Conservation (phyloP, 257 asterid species). For the Perilla frutescens region DNA sequence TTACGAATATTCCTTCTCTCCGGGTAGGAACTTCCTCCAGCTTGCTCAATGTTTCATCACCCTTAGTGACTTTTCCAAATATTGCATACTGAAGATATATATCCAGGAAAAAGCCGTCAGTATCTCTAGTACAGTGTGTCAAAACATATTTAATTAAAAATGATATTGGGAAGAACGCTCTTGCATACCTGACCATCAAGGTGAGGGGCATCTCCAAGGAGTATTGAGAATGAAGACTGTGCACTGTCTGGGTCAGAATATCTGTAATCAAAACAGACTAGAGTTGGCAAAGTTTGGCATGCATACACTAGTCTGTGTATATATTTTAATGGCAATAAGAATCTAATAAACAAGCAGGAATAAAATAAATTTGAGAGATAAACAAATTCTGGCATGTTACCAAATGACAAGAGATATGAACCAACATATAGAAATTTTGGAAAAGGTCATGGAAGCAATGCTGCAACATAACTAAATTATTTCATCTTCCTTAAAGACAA, state of each 20-base stretch:
- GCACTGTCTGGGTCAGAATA: slow-evolving; percentile 86
- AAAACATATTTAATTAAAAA: slow-evolving; percentile 13
- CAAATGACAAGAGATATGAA: slow-evolving; percentile 1
- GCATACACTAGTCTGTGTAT: slow-evolving; percentile 1
- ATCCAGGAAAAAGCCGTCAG: slow-evolving; percentile 21
- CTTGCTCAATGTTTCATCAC: slow-evolving; percentile 88
- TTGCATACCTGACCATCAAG: slow-evolving; percentile 81
- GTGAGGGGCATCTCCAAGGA: slow-evolving; percentile 97
- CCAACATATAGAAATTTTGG: slow-evolving; percentile 5
- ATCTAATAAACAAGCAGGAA: slow-evolving; percentile 14
- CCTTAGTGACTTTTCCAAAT: slow-evolving; percentile 93
- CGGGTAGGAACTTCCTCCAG: slow-evolving; percentile 92
- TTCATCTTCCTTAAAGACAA: slow-evolving; percentile 12
- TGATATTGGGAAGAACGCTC: slow-evolving; percentile 16
- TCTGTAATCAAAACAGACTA: slow-evolving; percentile 48
- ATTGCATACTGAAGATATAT: slow-evolving; percentile 76
- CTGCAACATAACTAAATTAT: neutral
- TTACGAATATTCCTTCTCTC: slow-evolving; percentile 89
- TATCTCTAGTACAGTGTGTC: neutral
- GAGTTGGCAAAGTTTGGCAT: slow-evolving; percentile 4
- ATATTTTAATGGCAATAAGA: slow-evolving; percentile 6
- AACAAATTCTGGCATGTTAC: slow-evolving; percentile 10
- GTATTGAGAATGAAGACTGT: slow-evolving; percentile 90
- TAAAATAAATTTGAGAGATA: slow-evolving; percentile 7
- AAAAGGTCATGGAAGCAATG: neutral